Conservation (phyloP, 805 yeast genomes). For the Pichia occidentalis region DNA sequence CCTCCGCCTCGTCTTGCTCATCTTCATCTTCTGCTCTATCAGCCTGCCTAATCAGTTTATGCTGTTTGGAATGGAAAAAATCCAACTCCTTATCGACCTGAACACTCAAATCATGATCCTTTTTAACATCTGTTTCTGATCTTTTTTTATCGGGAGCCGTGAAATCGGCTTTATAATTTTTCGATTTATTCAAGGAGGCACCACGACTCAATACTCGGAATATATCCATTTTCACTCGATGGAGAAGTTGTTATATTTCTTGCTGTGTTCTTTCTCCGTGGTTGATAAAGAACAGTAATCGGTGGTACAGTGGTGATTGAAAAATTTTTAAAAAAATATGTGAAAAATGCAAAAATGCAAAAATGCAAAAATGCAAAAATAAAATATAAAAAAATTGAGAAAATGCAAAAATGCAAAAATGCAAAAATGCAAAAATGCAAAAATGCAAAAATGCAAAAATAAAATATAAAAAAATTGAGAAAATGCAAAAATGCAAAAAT, state of each 20-base stretch:
- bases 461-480: not conserved
- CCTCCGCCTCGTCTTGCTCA: conserved; percentile 26
- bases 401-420: not conserved
- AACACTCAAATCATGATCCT: conserved; percentile 34
- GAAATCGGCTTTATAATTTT: conserved; percentile 38
- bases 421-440: not conserved
- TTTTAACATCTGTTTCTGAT: conserved; percentile 23
- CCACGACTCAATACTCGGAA: conserved; percentile 83
- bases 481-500: not conserved
- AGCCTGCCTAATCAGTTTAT: conserved; percentile 17
- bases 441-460: not conserved
- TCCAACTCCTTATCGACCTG: conserved; percentile 59
- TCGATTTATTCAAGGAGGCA: conserved; percentile 63
- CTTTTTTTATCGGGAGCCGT: conserved; percentile 27
- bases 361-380: too few species aligned
- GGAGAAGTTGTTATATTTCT: too few species aligned
- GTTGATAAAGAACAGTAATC: too few species aligned
- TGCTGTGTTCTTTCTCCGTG: too few species aligned
- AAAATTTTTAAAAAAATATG: too few species aligned
- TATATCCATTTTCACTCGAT: conserved; percentile 85
- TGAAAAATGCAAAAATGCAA: too few species aligned
- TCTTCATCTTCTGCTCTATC: conserved; percentile 26
- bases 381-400: not conserved
- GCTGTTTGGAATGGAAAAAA: conserved; percentile 64
- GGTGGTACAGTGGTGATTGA: too few species aligned